These are phyloP conservation scores for Hanseniaspora meyeri DNA, from an alignment of 805 yeast species.

Conservation along the genomic window DNA sequence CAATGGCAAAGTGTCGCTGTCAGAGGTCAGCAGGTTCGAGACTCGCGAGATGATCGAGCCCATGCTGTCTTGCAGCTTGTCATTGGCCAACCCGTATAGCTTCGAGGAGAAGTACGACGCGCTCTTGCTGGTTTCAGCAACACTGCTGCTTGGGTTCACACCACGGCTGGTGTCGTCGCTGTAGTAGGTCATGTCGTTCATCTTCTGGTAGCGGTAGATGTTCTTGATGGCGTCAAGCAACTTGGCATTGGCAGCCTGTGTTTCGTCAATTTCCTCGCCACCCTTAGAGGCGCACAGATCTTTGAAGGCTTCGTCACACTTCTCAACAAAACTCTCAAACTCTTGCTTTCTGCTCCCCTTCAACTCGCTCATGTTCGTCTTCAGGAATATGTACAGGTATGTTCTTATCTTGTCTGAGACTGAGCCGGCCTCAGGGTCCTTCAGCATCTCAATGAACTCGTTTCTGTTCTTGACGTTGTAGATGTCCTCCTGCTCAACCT, in stretches of 20 bases:
- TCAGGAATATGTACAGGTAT: slow-evolving; percentile 62
- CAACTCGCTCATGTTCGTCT: slow-evolving; percentile 32
- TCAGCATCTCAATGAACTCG: slow-evolving; percentile 49
- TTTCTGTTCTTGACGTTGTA: slow-evolving; percentile 39
- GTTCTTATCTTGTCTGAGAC: slow-evolving; percentile 80
- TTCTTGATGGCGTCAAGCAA: slow-evolving; percentile 49
- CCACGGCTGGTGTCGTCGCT: slow-evolving; percentile 15
- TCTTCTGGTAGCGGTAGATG: slow-evolving; percentile 69
- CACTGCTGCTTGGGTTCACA: background rate
- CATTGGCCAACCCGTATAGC: slow-evolving; percentile 70
- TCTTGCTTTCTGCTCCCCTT: slow-evolving; percentile 7
- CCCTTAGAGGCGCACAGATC: slow-evolving; percentile 16
- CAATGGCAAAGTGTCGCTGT: slow-evolving; percentile 74
- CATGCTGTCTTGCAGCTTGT: slow-evolving; percentile 75
- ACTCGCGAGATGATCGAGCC: slow-evolving; percentile 81
- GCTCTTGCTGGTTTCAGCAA: slow-evolving; percentile 29
- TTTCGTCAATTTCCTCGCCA: slow-evolving; percentile 49
- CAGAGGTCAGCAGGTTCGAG: slow-evolving; percentile 66
- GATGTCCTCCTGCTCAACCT: slow-evolving; percentile 73
- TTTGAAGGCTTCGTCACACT: slow-evolving; percentile 8
- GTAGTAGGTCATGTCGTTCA: slow-evolving; percentile 42
- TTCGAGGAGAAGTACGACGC: slow-evolving; percentile 65
- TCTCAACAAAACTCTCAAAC: slow-evolving; percentile 6
- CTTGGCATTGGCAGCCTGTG: slow-evolving; percentile 34
- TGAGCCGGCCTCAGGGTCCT: slow-evolving; percentile 42